A percentile compares a stretch with the other conserved stretches of the same genome.
Evolutionary conservation across 306 rosid species (phyloP).

Genomic region (Myrica gale): DNA sequence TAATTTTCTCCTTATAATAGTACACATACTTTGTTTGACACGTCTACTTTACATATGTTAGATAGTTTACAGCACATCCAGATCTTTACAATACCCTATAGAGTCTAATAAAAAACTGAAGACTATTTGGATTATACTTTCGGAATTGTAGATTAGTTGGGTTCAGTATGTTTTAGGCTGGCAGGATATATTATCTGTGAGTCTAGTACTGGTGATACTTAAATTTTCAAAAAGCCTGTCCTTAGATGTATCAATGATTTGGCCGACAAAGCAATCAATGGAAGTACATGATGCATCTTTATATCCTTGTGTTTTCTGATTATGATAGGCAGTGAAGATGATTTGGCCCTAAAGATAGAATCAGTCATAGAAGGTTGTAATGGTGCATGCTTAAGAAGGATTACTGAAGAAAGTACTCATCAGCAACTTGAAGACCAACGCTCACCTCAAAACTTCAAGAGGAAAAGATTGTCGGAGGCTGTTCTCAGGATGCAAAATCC

Average conservation of each 20-base stretch:
- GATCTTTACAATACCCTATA: not conserved
- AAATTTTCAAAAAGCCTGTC: conserved; percentile 4
- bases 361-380: conserved; percentile 65
- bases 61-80: not conserved
- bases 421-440: conserved; percentile 36
- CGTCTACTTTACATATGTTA: not conserved
- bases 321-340: conserved; percentile 55
- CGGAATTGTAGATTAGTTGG: not conserved
- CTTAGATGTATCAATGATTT: not conserved
- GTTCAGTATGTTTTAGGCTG: not conserved
- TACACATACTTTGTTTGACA: not conserved
- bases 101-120: not conserved
- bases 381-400: conserved; percentile 33
- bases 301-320: conserved; percentile 25
- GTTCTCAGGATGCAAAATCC: conserved; percentile 39
- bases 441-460: conserved; percentile 37
- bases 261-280: not conserved
- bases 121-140: not conserved
- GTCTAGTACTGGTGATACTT: not conserved
- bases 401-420: conserved; percentile 35
- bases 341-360: conserved; percentile 55
- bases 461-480: conserved; percentile 57
- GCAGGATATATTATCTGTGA: not conserved
- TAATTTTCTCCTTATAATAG: not conserved
- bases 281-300: conserved; percentile 16